phyloP scores from a whole-genome alignment of 2,329 filamentous ascomycete genomes.

The Cucurbitaria berberidis region DNA sequence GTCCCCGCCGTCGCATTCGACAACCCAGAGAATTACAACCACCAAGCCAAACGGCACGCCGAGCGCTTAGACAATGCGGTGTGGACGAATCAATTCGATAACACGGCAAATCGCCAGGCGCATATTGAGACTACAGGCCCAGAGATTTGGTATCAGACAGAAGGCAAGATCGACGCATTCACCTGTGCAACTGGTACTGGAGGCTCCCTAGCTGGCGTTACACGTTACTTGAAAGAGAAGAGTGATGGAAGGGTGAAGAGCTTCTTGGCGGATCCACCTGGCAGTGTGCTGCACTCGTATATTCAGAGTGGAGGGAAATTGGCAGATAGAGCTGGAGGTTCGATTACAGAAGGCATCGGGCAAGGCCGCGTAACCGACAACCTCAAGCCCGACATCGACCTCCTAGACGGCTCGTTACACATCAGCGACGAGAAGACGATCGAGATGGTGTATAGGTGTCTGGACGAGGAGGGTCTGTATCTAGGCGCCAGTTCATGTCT shows the following conservation, averaged over 20 bases:
- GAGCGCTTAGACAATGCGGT: conserved; percentile 84
- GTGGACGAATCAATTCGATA: conserved; percentile 99
- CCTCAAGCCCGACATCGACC: conserved; percentile 79
- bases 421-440: conserved; percentile 94
- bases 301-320: conserved; percentile 84
- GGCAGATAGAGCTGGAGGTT: conserved; percentile 79
- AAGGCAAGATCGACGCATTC: conserved; percentile 86
- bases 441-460: conserved; percentile 94
- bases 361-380: conserved; percentile 98
- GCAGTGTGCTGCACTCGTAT: conserved; percentile 91
- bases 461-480: conserved; percentile 96
- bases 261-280: conserved; percentile 92
- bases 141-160: conserved; percentile 95
- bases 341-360: conserved; percentile 97
- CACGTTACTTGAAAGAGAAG: conserved; percentile 84
- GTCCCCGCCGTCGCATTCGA: conserved; percentile 96
- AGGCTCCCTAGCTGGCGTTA: conserved; percentile 87
- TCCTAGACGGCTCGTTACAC: conserved; percentile 82
- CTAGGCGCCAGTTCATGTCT: conserved; percentile 91
- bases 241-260: conserved; percentile 80
- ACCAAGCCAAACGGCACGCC: conserved; percentile 91
- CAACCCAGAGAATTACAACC: conserved; percentile 96
- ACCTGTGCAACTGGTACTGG: conserved; percentile 94
- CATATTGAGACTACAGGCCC: conserved; percentile 97
- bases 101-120: conserved; percentile 88